Base-by-base conservation (phyloP, 371 early-diverging fungal species). In the Mortierella sp. region DNA sequence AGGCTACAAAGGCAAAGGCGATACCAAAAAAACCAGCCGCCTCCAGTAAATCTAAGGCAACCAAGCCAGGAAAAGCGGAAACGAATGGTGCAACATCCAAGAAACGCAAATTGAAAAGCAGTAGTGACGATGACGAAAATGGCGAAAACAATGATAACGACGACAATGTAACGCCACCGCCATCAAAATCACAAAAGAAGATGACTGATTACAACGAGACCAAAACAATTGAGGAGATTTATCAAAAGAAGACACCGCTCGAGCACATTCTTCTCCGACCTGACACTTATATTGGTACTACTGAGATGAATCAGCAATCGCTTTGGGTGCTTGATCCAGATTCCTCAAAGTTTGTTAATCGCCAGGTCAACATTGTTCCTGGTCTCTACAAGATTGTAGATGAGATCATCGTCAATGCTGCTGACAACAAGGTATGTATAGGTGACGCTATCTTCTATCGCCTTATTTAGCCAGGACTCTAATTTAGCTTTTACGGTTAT, bases 371-470 rank as follows among this genome's bases (percentile, higher is more conserved):
- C 1, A 96, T 91, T 84, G 98, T 97, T 1, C 99, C 99, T 56
- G 99, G 99, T 35, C 85, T 99, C 8, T 99, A 98, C 87, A 99
- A 99, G 84, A 99, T 99, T 72, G 97, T 99, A 62, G 99, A 99
- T 85, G 99, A 99, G 86, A 99, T 99, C 70, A 84, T 99, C 5
- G 99, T 99, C 28, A 99, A 99, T 87, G 99, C 96, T 19, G 95
- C 96, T 40, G 96, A 96, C 70, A 96, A 96, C 84, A 96, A 95
- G 91, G 92, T 92, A 87, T 54, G 37, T 22, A 10, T 28, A 12
- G 26, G n/a, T 8, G 31, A 42, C 34, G 8, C 54, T 29, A 58
- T 53, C 0, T 15, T 19, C 22, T 17, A 58, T 53, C 0, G n/a
- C 23, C 22, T 17, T 19, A 9, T 28, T 43, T 26, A 45, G n/a